Evolutionary conservation across 148 eudicot species (phyloP), one percentile per base, ranked within the genome.

Genomic region (Cornus kousa): DNA sequence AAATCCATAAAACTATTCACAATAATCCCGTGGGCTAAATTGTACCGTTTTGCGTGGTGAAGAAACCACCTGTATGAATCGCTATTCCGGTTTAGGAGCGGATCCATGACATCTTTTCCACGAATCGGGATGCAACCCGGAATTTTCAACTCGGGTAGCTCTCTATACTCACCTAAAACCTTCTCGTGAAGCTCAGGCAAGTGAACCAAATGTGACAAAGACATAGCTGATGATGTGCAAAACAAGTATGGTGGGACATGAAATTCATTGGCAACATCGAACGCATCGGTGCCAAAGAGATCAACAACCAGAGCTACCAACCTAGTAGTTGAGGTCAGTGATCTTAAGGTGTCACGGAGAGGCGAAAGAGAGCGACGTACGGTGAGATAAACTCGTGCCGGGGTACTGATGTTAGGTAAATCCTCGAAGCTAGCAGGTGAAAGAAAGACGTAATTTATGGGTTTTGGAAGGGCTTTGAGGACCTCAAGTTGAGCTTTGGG

Each of bases 381-480:
- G 70, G 70, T 75, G 57, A 23, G 0, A 20, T 62, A 62, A 3
- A 37, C 35, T 57, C 70, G 62, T 17, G 24, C 1, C n/a, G 2
- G 37, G 7, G 10, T 2, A 6, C 35, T 3, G 12, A 66, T 14
- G 57, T 46, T 13, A 0, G 81, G 77, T 13, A 79, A 9, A 17
- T 55, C 23, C 0, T 73, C 20, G 17, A 57, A 57, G 5, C 19
- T 57, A 57, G 64, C 59, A 0, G 70, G 78, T 6, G 70, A 53
- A 7, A 75, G 81, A 74, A 73, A 79, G 48, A 79, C 0, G 72
- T 73, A 65, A 14, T 81, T 66, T 6, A 78, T 67, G 8, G 39
- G 55, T 72, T 70, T 19, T 1, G 93, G 89, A 3, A 87, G 87
- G 67, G 81, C 70, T 8, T 80, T 77, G 32, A 89, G 46, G 69